Evolutionary conservation across 495 filamentous ascomycete species (phyloP), one percentile per base, ranked within the genome.

Genomic region (Talaromyces liani): DNA sequence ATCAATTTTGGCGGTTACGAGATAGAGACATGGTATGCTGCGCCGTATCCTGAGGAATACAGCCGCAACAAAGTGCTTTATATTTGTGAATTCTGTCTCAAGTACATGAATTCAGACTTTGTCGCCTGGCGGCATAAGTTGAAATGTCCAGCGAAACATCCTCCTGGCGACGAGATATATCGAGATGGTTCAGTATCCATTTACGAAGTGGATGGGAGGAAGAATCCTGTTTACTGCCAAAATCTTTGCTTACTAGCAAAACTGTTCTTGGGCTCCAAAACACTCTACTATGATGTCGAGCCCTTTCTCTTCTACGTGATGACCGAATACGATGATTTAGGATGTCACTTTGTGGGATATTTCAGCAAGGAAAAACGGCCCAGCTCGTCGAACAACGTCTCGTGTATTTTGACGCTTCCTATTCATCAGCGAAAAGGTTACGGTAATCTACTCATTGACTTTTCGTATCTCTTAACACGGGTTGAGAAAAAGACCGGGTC

Each of bases 1-100:
- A 96, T 98, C 78, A 93, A 96, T 64, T 98, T 98, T 76, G 94
- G 95, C 29, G 91, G 91, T 47, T 94, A 88, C 76, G 93, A 98
- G 71, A 98, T 98, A 68, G 95, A 98, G 74, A 98, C 93, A 24
- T 98, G 94, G 94, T 97, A 98, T 75, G 92, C 95, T n/a, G 93
- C 94, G 27, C 94, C 94, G 20, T 98, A 98, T 70, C 94, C 94
- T 0, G 94, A 97, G 73, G 94, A 98, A 74, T 98, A 98, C 77
- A 97, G 92, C 69, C 87, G 91, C 67, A 97, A 98, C 70, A 87
- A 88, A 36, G 88, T 96, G 20, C 86, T 98, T 16, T 97, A 96
- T 75, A 97, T 98, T 66, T 98, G 94, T 79, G 95, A 98, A 72
- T 98, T 97, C 73, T 98, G 94, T 71, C 80, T 98, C 55, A 98